Evolutionary conservation across 345 rosid species (phyloP), one percentile per base, ranked within the genome.

Genomic region (Fremontodendron californicum): DNA sequence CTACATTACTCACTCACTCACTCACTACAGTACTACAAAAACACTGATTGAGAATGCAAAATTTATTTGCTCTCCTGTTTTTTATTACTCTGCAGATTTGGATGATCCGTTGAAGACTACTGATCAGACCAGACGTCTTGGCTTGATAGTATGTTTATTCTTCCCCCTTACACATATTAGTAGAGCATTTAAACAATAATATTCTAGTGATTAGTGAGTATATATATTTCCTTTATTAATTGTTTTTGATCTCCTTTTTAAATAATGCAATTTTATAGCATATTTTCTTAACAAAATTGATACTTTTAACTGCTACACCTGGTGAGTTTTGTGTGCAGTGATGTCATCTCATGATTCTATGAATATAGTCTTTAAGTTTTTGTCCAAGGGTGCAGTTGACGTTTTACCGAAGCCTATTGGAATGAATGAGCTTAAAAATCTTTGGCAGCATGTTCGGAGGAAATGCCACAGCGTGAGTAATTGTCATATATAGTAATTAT

Each of bases 41-140:
- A n/a, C 43, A n/a, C 72, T 42, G 1, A 6, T 39, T 67, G 27
- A 10, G 35, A 27, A 11, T 45, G 35, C 29, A 45, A 43, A 33
- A 67, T 43, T n/a, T 3, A 42, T 11, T 69, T 45, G 8, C 31
- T 21, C 13, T 16, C 3, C 23, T 7, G 25, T 35, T 65, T 60
- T 78, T 70, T 68, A 68, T 80, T 33, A 29, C 68, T 18, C 9
- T 73, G 84, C 88, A 95, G 99, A 95, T 82, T 52, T 89, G 5
- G 98, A 95, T 86, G 99, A 95, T 85, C 99, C 98, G 0, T 74
- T 95, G 89, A 95, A 91, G 91, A 91, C 96, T 13, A 93, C 94
- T 1, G 97, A 95, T 77, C 99, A 95, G 83, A 95, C 99, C 9
- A 91, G 97, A 82, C 90, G 78, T 66, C 98, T 95, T 73, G 98